phyloP scores from a whole-genome alignment of 2,329 filamentous ascomycete genomes.

The Xylaria sp. region DNA sequence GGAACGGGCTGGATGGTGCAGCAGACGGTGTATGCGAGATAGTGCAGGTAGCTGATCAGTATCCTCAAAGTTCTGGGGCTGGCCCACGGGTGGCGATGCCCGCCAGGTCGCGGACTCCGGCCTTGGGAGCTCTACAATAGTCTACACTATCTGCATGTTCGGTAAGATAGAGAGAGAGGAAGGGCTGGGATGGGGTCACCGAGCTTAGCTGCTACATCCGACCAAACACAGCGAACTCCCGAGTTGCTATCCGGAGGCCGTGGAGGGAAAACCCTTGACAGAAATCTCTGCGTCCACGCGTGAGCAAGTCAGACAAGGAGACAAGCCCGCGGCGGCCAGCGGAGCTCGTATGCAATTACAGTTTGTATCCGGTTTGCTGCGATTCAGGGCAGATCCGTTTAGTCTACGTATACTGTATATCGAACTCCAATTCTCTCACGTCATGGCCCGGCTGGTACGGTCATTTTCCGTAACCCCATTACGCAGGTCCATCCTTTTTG shows the following conservation, averaged over 20 bases:
- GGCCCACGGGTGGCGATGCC: conserved; percentile 36
- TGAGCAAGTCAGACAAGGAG: conserved; percentile 37
- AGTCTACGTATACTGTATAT: not conserved
- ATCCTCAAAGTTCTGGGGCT: conserved; percentile 35
- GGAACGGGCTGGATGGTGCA: not conserved
- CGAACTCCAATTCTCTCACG: conserved; percentile 18
- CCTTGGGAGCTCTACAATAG: conserved; percentile 1
- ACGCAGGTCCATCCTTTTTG: conserved; percentile 16
- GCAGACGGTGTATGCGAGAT: conserved; percentile 19
- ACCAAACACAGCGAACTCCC: conserved; percentile 20
- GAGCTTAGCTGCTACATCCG: conserved; percentile 14
- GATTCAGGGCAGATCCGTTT: conserved; percentile 30
- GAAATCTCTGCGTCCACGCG: conserved; percentile 37
- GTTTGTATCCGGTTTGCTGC: conserved; percentile 25
- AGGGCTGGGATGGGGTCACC: conserved; percentile 14
- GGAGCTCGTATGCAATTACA: conserved; percentile 39
- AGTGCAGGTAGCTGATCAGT: conserved; percentile 30
- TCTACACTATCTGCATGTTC: not conserved
- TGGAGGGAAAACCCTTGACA: conserved; percentile 9
- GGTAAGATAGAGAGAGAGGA: not conserved
- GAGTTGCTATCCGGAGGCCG: conserved; percentile 1
- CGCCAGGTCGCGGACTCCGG: conserved; percentile 34
- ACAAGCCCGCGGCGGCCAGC: conserved; percentile 21
- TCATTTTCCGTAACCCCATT: conserved; percentile 19
- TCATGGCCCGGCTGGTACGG: conserved; percentile 2